Base-by-base conservation (phyloP, 495 filamentous ascomycete species). In the Parachaetomium inaequale region DNA sequence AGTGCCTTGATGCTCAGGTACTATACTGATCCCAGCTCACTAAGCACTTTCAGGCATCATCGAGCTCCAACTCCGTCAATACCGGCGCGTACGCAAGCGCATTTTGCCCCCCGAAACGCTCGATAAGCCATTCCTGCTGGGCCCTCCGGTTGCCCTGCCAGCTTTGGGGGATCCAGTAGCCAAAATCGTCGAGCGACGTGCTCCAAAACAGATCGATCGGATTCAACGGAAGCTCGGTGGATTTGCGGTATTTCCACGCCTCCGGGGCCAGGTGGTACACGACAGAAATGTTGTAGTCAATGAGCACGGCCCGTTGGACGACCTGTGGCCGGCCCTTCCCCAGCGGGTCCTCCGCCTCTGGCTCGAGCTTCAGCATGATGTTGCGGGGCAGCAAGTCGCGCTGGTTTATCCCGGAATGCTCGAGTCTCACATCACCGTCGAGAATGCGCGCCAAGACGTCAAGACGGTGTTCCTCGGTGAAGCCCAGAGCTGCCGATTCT, bases 321-420 rank as follows among this genome's bases (percentile, higher is more conserved):
- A 23, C 21, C 29, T 21, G 50, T 11, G 50, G 50, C 15, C 50
- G 23, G 4, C 7, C 14, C 14, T 7, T 34, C 10, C 32, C 32
- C 11, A 34, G 32, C 5, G 32, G 11, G 11, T 53, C 29, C 14
- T 19, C 21, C 6, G 50, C 8, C 29, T 15, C 29, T 32, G 55
- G 62, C 7, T 47, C 29, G 7, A 65, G 50, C 40, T 43, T 43
- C 40, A 43, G 40, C 40, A 65, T 61, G 32, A 65, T 32, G 46
- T 66, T 66, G 19, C 60, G 55, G 25, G 64, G 26, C 12, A 60
- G 54, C n/a, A 66, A 36, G 36, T 66, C 64, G 23, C 26, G 28
- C 36, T 66, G 64, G 12, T 50, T 19, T 14, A 66, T 19, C 6
- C 64, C 64, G 15, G 29, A 17, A 34, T 59, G 56, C 34, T 23